These are phyloP conservation scores for Talaromyces sp. DNA, from an alignment of 2,329 filamentous ascomycete genomes.

Conservation along the genomic window DNA sequence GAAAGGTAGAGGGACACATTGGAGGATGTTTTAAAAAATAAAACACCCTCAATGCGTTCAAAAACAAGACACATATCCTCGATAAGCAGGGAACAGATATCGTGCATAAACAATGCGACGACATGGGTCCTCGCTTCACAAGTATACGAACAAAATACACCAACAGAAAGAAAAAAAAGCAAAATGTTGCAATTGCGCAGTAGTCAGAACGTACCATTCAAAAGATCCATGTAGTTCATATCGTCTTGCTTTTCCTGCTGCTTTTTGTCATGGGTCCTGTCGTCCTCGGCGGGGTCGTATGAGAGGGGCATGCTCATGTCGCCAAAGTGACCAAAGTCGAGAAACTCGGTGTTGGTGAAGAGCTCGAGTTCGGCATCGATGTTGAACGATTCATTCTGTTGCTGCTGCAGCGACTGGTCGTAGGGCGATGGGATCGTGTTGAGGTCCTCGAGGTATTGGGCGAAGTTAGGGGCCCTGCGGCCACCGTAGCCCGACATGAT, in stretches of 20 bases:
- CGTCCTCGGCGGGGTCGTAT: conserved; percentile 23
- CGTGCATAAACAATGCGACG: background rate
- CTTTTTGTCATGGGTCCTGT: conserved; percentile 14
- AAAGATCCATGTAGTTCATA: conserved; percentile 37
- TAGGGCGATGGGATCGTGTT: conserved; percentile 66
- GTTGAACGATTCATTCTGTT: conserved; percentile 56
- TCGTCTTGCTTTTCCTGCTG: conserved; percentile 23
- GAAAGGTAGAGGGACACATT: background rate
- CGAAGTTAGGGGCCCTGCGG: conserved; percentile 79
- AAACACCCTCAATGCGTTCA: background rate
- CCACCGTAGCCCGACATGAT: conserved; percentile 70
- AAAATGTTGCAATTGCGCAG: background rate
- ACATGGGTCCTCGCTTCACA: background rate
- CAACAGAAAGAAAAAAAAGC: background rate
- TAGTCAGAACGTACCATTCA: conserved; percentile 34
- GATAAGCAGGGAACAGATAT: background rate
- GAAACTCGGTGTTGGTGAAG: conserved; percentile 79
- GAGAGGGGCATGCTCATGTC: conserved; percentile 29
- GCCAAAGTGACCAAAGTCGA: conserved; percentile 61
- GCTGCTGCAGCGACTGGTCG: conserved; percentile 52
- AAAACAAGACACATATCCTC: background rate
- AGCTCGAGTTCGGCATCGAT: conserved; percentile 69
- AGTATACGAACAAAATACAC: background rate
- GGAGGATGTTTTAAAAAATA: background rate
- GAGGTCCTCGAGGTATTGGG: conserved; percentile 80